A percentile compares a stretch with the other conserved stretches of the same genome.
Conservation (phyloP, 352 stramenopile genomes). For the Globisporangium mamillatum region DNA sequence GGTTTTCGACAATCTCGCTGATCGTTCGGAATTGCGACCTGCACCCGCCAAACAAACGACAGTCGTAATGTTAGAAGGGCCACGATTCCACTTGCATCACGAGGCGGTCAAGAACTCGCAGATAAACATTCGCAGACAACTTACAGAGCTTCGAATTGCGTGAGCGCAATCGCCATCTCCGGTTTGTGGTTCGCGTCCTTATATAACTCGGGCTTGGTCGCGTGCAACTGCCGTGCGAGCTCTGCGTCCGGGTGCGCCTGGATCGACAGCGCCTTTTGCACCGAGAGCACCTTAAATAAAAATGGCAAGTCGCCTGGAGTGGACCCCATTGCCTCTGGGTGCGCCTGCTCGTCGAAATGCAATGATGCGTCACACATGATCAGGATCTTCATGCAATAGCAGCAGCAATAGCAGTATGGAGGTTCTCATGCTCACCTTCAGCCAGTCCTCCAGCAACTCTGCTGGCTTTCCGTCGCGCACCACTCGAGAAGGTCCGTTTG, state of each 20-base stretch:
- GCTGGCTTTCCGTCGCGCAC: constrained; percentile 37
- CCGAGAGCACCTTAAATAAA: constrained; percentile 98
- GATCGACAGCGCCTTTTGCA: constrained; percentile 98
- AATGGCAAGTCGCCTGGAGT: constrained; percentile 90
- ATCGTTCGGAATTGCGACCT: constrained; percentile 89
- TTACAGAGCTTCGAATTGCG: constrained; percentile 93
- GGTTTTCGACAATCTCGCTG: constrained; percentile 78
- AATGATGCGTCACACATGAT: neutral
- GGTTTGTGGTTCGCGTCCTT: constrained; percentile 99
- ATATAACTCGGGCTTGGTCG: constrained; percentile 91
- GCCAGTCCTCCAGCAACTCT: constrained; percentile 68
- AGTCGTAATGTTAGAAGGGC: neutral
- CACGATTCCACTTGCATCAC: neutral
- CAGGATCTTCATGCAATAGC: neutral
- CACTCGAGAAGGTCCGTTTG: constrained; percentile 88
- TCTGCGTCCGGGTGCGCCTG: constrained; percentile 90
- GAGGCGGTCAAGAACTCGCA: neutral
- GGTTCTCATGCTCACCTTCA: constrained; percentile 35
- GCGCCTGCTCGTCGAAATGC: constrained; percentile 11
- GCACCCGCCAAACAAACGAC: neutral
- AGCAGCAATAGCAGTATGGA: neutral
- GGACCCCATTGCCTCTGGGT: constrained; percentile 38
- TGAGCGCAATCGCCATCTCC: constrained; percentile 99
- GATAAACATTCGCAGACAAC: constrained; percentile 13
- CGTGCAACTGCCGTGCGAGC: constrained; percentile 79